Evolutionary conservation across 139 green algal species (phyloP), one percentile per base, ranked within the genome.

Genomic region (Pseudopediastrum boryanum): DNA sequence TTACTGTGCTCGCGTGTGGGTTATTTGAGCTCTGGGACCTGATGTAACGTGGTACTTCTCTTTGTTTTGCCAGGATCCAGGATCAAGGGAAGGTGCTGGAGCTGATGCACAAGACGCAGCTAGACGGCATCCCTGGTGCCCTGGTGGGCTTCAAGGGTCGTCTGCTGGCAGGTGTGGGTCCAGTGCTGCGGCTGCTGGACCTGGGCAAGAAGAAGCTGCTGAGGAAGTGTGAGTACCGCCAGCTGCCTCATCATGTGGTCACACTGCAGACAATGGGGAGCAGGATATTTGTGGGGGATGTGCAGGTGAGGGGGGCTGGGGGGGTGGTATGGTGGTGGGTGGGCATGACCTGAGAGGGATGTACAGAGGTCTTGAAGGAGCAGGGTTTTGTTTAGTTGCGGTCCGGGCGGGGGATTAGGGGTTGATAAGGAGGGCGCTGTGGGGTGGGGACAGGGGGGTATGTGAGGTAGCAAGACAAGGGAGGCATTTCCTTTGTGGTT

Each of bases 131-230:
- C 35, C 93, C 93, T 3, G 87, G 89, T 1, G 93, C 95, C 9
- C 75, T 99, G 73, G 84, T 79, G 31, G 85, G 76, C 12, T 98
- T 98, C 90, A 94, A 97, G 86, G 93, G 93, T 9, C 85, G 90
- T 29, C 83, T 99, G 80, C 90, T 99, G 50, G 95, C 90, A 10
- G 95, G 96, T 27, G 84, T 98, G 13, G 95, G 94, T 54, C 85
- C 88, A 67, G 79, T 87, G 31, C 85, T 99, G 61, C 88, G 94
- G 13, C 73, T 99, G 58, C 98, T 97, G 71, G 96, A 99, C 58
- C 69, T 97, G 43, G 96, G 96, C 76, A 97, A 97, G 85, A 97
- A 98, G 87, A 97, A 97, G 86, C 86, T 99, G 74, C 92, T 99
- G 79, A 86, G 95, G 33, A 99, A 99, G 90, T 97, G 90, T 79